Conservation (phyloP, 129 eudicot genomes). For the Scalesia atractyloides region DNA sequence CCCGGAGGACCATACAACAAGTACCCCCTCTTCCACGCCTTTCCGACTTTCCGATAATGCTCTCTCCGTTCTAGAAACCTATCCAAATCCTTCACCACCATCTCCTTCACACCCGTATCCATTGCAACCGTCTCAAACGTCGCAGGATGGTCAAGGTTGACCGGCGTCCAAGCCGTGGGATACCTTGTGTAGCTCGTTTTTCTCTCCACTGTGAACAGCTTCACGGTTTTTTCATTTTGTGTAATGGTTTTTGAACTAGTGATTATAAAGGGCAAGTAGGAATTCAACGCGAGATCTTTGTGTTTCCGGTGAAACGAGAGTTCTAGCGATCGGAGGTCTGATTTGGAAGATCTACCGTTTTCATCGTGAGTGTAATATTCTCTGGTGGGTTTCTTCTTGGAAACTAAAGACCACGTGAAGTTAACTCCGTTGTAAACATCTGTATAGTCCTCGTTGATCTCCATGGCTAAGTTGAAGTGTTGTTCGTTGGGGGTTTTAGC, state of each 20-base stretch:
- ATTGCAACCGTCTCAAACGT: slow-evolving; percentile 48
- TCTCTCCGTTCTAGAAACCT: slow-evolving; percentile 58
- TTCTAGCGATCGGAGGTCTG: slow-evolving; percentile 25
- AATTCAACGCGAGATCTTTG: slow-evolving; percentile 38
- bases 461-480: slow-evolving; percentile 36
- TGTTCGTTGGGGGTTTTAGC: slow-evolving; percentile 45
- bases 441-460: slow-evolving; percentile 34
- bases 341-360: not conserved
- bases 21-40: slow-evolving; percentile 75
- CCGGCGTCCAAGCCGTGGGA: slow-evolving; percentile 44
- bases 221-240: slow-evolving; percentile 45
- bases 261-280: slow-evolving; percentile 48
- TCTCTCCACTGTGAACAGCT: slow-evolving; percentile 46
- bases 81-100: slow-evolving; percentile 51
- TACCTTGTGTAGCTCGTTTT: slow-evolving; percentile 17
- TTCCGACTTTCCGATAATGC: slow-evolving; percentile 56
- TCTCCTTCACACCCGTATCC: slow-evolving; percentile 46
- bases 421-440: slow-evolving; percentile 28
- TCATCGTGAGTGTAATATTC: slow-evolving; percentile 10
- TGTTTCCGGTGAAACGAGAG: slow-evolving; percentile 41
- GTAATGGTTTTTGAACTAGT: slow-evolving; percentile 36
- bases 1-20: slow-evolving; percentile 66
- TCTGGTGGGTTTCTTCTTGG: slow-evolving; percentile 26
- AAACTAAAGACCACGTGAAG: slow-evolving; percentile 45
- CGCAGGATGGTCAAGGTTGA: slow-evolving; percentile 50